These are phyloP conservation scores for Hemisphaericaspora xylofermentans DNA, from an alignment of 1,139 yeast species.

Conservation along the genomic window DNA sequence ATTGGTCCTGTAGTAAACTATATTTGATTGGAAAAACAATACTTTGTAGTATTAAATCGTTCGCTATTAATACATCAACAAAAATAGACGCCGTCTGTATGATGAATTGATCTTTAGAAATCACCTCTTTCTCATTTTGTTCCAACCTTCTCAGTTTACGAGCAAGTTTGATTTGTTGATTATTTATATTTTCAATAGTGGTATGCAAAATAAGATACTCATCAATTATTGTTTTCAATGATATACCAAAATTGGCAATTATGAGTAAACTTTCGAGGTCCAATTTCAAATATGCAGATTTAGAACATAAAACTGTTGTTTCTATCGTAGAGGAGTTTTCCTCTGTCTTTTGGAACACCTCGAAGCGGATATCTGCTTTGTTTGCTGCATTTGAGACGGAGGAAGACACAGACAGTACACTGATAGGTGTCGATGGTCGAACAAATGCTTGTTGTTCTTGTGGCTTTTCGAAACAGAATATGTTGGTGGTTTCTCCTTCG, in stretches of 20 bases:
- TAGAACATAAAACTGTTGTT: conserved; percentile 46
- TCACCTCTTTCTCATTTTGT: conserved; percentile 3
- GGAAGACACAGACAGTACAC: conserved; percentile 9
- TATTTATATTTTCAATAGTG: conserved; percentile 13
- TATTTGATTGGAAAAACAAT: conserved; percentile 39
- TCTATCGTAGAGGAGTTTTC: conserved; percentile 24
- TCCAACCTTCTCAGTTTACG: conserved; percentile 1
- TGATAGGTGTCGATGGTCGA: conserved; percentile 9
- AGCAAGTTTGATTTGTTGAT: conserved; percentile 1
- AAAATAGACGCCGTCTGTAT: conserved; percentile 35
- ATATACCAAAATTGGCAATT: conserved; percentile 15
- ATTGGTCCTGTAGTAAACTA: conserved; percentile 27
- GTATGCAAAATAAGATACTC: conserved; percentile 11
- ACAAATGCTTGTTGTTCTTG: background rate
- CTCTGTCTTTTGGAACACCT: conserved; percentile 35
- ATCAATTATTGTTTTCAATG: conserved; percentile 9
- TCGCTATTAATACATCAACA: conserved; percentile 14
- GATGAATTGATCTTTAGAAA: conserved; percentile 18
- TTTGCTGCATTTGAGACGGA: conserved; percentile 10
- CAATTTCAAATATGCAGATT: conserved; percentile 35
- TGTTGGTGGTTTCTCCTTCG: conserved; percentile 16
- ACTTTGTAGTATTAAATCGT: conserved; percentile 15
- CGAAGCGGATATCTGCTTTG: conserved; percentile 54
- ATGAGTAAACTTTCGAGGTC: conserved; percentile 23
- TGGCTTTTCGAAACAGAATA: conserved; percentile 22